Evolutionary conservation across 164 flowering plant species (phyloP).

Genomic region (Dillenia turbinata): DNA sequence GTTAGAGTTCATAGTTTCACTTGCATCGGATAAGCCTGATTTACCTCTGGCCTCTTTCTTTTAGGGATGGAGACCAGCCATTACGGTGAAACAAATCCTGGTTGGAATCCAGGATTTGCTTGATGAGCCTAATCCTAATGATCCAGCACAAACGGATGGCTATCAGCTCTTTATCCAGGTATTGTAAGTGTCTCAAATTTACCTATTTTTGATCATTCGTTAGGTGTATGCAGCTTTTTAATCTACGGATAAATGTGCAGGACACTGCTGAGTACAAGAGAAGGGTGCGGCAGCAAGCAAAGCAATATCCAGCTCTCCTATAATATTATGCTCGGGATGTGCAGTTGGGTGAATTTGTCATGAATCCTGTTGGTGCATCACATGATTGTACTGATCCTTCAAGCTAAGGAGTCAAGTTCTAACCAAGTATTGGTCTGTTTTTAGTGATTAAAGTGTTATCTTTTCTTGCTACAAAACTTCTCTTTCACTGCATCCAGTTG

Average conservation of each 20-base stretch:
- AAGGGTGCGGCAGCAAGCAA: conserved; percentile 73
- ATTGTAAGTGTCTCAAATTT: neutral
- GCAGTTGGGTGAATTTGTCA: neutral
- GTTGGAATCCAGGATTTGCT: conserved; percentile 92
- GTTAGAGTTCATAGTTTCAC: neutral
- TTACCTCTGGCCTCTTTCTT: conserved; percentile 2
- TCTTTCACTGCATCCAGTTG: too few species aligned
- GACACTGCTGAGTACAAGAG: conserved; percentile 65
- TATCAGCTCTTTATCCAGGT: conserved; percentile 93
- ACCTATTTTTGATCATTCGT: neutral
- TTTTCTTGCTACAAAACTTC: too few species aligned
- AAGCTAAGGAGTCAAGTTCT: too few species aligned
- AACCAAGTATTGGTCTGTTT: too few species aligned
- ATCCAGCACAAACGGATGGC: conserved; percentile 97
- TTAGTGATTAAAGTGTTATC: too few species aligned
- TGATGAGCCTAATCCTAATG: conserved; percentile 83
- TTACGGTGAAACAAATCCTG: conserved; percentile 90
- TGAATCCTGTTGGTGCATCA: too few species aligned
- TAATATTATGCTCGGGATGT: conserved; percentile 17
- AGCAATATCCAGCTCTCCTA: conserved; percentile 59
- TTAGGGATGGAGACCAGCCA: conserved; percentile 98
- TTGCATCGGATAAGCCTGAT: neutral
- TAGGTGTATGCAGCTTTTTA: conserved; percentile 1
- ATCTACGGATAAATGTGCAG: conserved; percentile 22
- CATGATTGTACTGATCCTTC: too few species aligned